Base-by-base conservation (phyloP, 306 rosid species). In the Corylus americana region DNA sequence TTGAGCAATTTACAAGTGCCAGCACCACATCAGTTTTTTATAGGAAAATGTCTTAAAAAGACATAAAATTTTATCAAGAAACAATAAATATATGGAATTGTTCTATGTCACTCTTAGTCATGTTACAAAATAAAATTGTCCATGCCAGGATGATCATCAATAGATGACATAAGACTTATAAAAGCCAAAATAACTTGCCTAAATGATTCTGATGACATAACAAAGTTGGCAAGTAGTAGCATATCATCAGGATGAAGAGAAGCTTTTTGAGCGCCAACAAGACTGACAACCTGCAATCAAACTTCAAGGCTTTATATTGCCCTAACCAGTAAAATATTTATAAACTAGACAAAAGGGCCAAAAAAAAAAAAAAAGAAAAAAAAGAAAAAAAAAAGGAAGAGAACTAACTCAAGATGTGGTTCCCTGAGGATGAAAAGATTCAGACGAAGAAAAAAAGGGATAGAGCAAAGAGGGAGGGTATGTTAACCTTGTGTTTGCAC, bases 181-280 rank as follows among this genome's bases (percentile, higher is more conserved):
- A 55, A 45, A 31, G 78, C 11, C 69, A 79, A 47, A 67, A 75
- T 78, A 73, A 85, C 98, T 88, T 87, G 84, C 98, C 97, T 94
- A 78, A 92, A 92, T 58, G 98, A 94, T 82, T 94, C 98, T 71
- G 98, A 80, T 49, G 97, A 93, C 94, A 91, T 86, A 62, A 94
- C 90, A 84, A 94, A 92, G 88, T 92, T 94, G 75, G 92, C 74
- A 79, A 94, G 87, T 64, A 94, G 88, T 71, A 94, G 80, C 91
- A 92, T 89, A 76, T 94, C 98, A 86, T 94, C 98, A 7, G 98
- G 97, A 86, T 94, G 97, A 72, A 94, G 98, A 81, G 98, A 85
- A 75, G 97, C 98, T 85, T 92, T 92, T 80, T 92, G 98, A 75
- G 98, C 98, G 79, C 98, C 98, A 69, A 89, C 91, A 77, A 94